Evolutionary conservation across 1,139 yeast genomes (phyloP).

Genomic region (Pichia cactophila): DNA sequence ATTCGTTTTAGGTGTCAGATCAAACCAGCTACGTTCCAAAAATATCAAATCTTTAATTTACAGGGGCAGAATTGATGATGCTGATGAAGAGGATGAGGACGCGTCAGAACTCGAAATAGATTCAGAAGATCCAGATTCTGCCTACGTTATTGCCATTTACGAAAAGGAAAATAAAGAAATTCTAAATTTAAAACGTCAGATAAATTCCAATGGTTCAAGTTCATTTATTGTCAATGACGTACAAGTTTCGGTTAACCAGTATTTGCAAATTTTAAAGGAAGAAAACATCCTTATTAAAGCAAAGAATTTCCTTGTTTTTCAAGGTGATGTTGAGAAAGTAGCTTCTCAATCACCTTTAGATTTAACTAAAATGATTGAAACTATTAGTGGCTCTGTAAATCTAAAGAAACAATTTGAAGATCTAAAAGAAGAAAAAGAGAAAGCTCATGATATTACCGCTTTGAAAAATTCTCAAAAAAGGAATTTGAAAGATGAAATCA

Average conservation of each 20-base stretch:
- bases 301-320: slow-evolving; percentile 86
- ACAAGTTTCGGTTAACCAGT: slow-evolving; percentile 57
- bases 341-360: slow-evolving; percentile 84
- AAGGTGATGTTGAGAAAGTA: slow-evolving; percentile 92
- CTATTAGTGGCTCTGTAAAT: slow-evolving; percentile 75
- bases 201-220: slow-evolving; percentile 51
- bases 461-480: slow-evolving; percentile 66
- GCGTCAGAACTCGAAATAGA: slow-evolving; percentile 21
- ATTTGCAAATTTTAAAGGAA: slow-evolving; percentile 56
- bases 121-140: slow-evolving; percentile 43
- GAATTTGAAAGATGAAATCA: slow-evolving; percentile 66
- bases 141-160: slow-evolving; percentile 78
- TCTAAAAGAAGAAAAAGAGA: slow-evolving; percentile 57
- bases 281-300: slow-evolving; percentile 87
- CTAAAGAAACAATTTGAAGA: slow-evolving; percentile 60
- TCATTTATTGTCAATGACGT: slow-evolving; percentile 63
- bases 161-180: slow-evolving; percentile 53
- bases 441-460: slow-evolving; percentile 58
- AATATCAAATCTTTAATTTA: slow-evolving; percentile 72
- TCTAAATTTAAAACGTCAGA: slow-evolving; percentile 46
- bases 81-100: slow-evolving; percentile 15
- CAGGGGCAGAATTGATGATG: slow-evolving; percentile 47
- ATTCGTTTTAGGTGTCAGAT: slow-evolving; percentile 82
- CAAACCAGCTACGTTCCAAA: slow-evolving; percentile 69
- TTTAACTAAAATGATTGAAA: slow-evolving; percentile 67